Evolutionary conservation across 371 early-diverging fungal genomes (phyloP).

Genomic region (Mortierella sp.): DNA sequence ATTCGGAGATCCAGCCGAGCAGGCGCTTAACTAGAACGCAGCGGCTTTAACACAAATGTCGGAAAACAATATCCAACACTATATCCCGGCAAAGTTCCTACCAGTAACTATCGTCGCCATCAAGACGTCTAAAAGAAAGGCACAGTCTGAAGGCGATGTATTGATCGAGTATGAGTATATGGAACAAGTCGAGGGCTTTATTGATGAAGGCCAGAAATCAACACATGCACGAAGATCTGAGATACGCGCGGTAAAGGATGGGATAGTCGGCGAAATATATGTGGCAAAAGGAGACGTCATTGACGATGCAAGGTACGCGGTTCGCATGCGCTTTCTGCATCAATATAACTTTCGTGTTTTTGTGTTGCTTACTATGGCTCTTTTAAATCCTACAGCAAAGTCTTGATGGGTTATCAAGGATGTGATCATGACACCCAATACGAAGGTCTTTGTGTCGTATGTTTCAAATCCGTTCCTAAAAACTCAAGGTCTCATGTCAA

Average conservation of each 20-base stretch:
- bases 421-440: conserved; percentile 87
- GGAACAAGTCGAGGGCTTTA: conserved; percentile 38
- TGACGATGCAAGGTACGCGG: conserved; percentile 21
- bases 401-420: conserved; percentile 57
- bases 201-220: conserved; percentile 36
- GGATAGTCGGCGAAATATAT: conserved; percentile 17
- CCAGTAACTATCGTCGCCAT: conserved; percentile 52
- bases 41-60: conserved; percentile 16
- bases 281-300: conserved; percentile 38
- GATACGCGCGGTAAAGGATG: conserved; percentile 33
- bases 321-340: background rate
- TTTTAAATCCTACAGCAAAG: conserved; percentile 14
- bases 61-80: conserved; percentile 22
- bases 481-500: conserved; percentile 63
- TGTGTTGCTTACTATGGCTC: background rate
- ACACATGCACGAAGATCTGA: conserved; percentile 26
- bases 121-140: conserved; percentile 23
- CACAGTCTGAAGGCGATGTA: conserved; percentile 26
- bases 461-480: conserved; percentile 67
- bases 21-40: background rate
- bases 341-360: background rate
- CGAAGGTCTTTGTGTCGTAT: conserved; percentile 86
- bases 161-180: conserved; percentile 47
- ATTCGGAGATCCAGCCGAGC: background rate
- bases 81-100: conserved; percentile 37